phyloP scores from a whole-genome alignment of 1,139 yeast genomes.

The Sugiyamaella neomexicana region DNA sequence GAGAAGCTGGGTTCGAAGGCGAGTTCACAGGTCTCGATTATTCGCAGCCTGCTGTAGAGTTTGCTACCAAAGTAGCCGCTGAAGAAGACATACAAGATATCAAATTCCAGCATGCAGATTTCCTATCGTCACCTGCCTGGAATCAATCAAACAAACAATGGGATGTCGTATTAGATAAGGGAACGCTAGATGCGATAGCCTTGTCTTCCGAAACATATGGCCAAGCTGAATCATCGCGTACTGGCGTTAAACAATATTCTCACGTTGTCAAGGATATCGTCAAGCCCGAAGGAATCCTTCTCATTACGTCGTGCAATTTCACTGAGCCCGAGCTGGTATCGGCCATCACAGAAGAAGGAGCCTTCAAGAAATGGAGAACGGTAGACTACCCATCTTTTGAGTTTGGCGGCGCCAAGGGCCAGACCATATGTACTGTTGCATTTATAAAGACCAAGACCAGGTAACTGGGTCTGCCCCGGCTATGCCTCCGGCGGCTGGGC shows the following conservation, averaged over 20 bases:
- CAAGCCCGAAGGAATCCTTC: slow-evolving; percentile 47
- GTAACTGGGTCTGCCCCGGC: slow-evolving; percentile 24
- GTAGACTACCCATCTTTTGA: slow-evolving; percentile 77
- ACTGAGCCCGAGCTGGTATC: slow-evolving; percentile 70
- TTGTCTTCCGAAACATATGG: slow-evolving; percentile 57
- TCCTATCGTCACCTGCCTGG: slow-evolving; percentile 37
- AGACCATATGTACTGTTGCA: slow-evolving; percentile 84
- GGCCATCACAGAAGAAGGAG: slow-evolving; percentile 50
- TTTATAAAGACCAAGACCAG: slow-evolving; percentile 41
- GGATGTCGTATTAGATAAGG: slow-evolving; percentile 85
- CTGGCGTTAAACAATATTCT: slow-evolving; percentile 66
- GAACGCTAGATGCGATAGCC: slow-evolving; percentile 96
- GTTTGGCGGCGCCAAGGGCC: slow-evolving; percentile 87
- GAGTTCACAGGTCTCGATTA: slow-evolving; percentile 77
- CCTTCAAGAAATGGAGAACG: slow-evolving; percentile 57
- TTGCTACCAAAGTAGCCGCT: slow-evolving; percentile 61
- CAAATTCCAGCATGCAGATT: slow-evolving; percentile 51
- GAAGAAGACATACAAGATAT: slow-evolving; percentile 44
- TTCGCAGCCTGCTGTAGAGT: slow-evolving; percentile 70
- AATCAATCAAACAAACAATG: slow-evolving; percentile 47
- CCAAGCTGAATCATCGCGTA: slow-evolving; percentile 42
- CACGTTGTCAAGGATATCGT: slow-evolving; percentile 57
- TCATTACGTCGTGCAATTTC: slow-evolving; percentile 94
- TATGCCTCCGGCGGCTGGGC: background rate
- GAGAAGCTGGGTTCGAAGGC: slow-evolving; percentile 56